Evolutionary conservation across 208 protist genomes (phyloP).

Genomic region (Crithidia sp.): DNA sequence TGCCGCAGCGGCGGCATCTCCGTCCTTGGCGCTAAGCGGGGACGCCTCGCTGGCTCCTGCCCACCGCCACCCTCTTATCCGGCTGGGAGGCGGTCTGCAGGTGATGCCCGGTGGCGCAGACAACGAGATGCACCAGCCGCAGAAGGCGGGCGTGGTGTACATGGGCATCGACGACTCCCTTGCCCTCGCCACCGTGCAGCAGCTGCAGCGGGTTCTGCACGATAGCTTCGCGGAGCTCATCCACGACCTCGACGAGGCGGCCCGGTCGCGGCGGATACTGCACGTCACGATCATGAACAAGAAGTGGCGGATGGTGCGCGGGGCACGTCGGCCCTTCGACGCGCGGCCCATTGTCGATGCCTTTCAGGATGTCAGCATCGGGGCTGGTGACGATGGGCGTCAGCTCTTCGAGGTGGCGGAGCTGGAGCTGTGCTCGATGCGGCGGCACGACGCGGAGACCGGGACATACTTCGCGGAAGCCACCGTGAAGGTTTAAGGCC

Average conservation of each 20-base stretch:
- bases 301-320: conserved; percentile 57
- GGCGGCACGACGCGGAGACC: conserved; percentile 20
- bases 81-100: conserved; percentile 51
- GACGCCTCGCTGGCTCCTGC: not conserved
- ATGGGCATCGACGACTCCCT: conserved; percentile 61
- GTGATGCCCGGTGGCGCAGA: conserved; percentile 44
- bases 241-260: conserved; percentile 38
- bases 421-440: conserved; percentile 45
- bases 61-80: conserved; percentile 30
- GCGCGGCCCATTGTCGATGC: conserved; percentile 37
- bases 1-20: no score
- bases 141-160: conserved; percentile 76
- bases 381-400: conserved; percentile 24
- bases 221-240: conserved; percentile 65
- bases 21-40: conserved; percentile 16
- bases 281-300: conserved; percentile 87
- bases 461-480: conserved; percentile 41
- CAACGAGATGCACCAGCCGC: conserved; percentile 28
- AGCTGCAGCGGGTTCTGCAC: conserved; percentile 55
- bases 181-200: conserved; percentile 31
- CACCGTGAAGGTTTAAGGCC: conserved; percentile 21
- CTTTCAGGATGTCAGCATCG: conserved; percentile 28
- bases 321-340: conserved; percentile 39
- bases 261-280: conserved; percentile 38
- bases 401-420: conserved; percentile 30